Evolutionary conservation across 1,139 yeast species (phyloP), one percentile per base, ranked within the genome.

Genomic region (Lodderomyces pseudojiufengensis): DNA sequence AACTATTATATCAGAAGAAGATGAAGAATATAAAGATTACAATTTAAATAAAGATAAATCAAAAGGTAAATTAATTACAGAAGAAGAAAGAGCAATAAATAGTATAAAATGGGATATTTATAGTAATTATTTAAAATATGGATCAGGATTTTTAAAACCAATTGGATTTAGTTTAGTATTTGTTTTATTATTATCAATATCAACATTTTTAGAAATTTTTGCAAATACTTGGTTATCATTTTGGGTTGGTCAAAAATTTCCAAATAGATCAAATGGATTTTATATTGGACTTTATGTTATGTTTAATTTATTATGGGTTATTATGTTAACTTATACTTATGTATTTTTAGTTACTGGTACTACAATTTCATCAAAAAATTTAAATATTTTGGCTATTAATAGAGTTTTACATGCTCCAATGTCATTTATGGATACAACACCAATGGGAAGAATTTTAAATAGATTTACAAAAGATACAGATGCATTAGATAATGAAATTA

Each of bases 221-320:
- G 70, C 84, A 25, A 84, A 83, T 48, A 80, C 82, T 14, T 88
- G 95, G 95, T 66, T 88, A 43, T 81, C 95, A 1, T 88, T 76
- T 57, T 88, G 97, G 97, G 71, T 84, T 3, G 73, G 70, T 14
- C 36, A 65, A 36, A 79, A 74, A 53, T 86, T 82, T 50, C 40
- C 51, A 2, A 52, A 51, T 12, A 61, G 71, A 35, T 46, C 75
- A 1, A 63, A 70, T 33, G 72, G 74, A 3, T 76, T 78, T 46
- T 88, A 87, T 56, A 83, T 85, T 61, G 95, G 87, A 2, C 42
- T 83, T 24, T 84, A 83, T 49, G 76, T 80, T 30, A 61, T 78
- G 71, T 71, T 80, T 44, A 71, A 80, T 2, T 58, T 46, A 47
- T 70, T 40, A 54, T 61, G 54, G 15, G 65, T 47, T 21, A 31